Base-by-base conservation (phyloP, 2,329 filamentous ascomycete genomes). In the Sporothrix inflata region DNA sequence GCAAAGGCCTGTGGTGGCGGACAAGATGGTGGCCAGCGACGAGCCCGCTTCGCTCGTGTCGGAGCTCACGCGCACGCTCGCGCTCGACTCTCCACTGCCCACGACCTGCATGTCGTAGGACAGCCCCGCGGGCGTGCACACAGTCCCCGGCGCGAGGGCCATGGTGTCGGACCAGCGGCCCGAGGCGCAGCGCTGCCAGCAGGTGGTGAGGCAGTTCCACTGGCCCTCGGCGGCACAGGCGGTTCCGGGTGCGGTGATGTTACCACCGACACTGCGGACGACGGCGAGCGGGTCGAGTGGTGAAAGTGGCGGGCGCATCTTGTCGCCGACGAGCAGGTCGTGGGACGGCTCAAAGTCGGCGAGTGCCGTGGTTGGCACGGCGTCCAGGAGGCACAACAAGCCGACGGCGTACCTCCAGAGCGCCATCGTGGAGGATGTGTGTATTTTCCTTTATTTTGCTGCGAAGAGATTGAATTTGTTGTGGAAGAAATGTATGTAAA, bases 131-230 rank as follows among this genome's bases (percentile, higher is more conserved):
- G 85, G 85, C 19, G 75, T 75, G 74, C 85, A 87, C n/a, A 76
- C 76, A 1, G 85, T 87, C 5, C 85, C 85, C 5, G 78, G 77
- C 0, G 85, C 81, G 72, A 82, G 82, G 49, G 81, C 73, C 78
- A 86, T 80, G n/a, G 81, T 80, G 0, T 73, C 78, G 74, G 82
- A 85, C 86, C 85, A 88, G 12, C 72, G 76, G 1, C 85, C 85
- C 11, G 80, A 77, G 2, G 83, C 84, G 75, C 86, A 88, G 38
- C 85, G 82, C 78, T 88, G 86, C 79, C 84, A 88, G 45, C 79
- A 81, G 24, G 75, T 78, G 0, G 80, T 81, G 79, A 87, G 83
- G 79, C 86, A 88, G 78, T 87, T 86, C 86, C 86, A 88, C 74
- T 83, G 82, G n/a, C 86, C 85, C 73, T 88, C 85, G 14, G 79